Percentiles rank a stretch among this genome's conserved stretches.
Evolutionary conservation across 1,284 basidiomycete species (phyloP).

Genomic region (Ganoderma boninense): DNA sequence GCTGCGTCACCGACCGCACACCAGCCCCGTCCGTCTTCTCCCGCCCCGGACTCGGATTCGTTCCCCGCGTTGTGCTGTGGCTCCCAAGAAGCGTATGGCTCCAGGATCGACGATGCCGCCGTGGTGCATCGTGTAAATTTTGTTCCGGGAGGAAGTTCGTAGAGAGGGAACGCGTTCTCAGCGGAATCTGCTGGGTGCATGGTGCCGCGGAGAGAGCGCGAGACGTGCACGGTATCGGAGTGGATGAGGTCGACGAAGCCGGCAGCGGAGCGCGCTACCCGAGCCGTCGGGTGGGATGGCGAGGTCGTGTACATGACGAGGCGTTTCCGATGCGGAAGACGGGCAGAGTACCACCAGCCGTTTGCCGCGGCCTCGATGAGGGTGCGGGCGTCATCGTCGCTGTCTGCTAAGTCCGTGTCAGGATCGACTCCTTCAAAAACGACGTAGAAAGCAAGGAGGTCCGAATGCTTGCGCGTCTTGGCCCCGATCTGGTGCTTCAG

Average conservation of each 20-base stretch:
- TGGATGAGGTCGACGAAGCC: slow-evolving; percentile 43
- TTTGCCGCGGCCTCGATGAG: slow-evolving; percentile 44
- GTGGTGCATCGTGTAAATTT: slow-evolving; percentile 40
- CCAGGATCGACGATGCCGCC: slow-evolving; percentile 40
- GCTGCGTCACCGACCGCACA: slow-evolving; percentile 48
- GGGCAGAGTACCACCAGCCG: slow-evolving; percentile 49
- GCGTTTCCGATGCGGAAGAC: slow-evolving; percentile 38
- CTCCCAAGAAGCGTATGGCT: slow-evolving; percentile 31
- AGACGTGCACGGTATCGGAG: slow-evolving; percentile 25
- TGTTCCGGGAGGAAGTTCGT: slow-evolving; percentile 8
- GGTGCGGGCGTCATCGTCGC: slow-evolving; percentile 43
- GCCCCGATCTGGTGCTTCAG: slow-evolving; percentile 37
- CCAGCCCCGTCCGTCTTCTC: slow-evolving; percentile 30
- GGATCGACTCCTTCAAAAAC: slow-evolving; percentile 34
- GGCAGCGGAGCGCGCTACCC: slow-evolving; percentile 37
- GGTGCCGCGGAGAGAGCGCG: not conserved
- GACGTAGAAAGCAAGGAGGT: slow-evolving; percentile 44
- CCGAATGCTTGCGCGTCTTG: slow-evolving; percentile 36
- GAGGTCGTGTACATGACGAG: slow-evolving; percentile 46
- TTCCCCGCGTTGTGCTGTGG: slow-evolving; percentile 9
- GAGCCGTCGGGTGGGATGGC: slow-evolving; percentile 38
- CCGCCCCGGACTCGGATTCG: not conserved
- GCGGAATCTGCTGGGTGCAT: slow-evolving; percentile 20
- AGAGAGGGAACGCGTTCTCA: slow-evolving; percentile 9
- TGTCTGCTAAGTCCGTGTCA: not conserved